A percentile compares a stretch with the other conserved stretches of the same genome.
phyloP scores from a whole-genome alignment of 2,329 filamentous ascomycete genomes.

The Fonsecaea monophora region DNA sequence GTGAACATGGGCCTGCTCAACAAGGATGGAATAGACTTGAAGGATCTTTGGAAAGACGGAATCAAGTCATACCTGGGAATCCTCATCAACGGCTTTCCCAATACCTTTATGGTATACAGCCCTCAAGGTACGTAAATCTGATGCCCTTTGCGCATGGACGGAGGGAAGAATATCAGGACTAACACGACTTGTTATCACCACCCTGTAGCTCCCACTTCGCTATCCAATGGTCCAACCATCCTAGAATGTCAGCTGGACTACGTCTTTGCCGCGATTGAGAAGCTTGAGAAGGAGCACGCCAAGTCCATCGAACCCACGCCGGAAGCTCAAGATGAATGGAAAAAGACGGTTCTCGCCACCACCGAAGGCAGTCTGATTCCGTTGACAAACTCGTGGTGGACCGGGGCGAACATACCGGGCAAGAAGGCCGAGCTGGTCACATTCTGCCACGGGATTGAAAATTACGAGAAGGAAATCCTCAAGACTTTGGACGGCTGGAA shows the following conservation, averaged over 20 bases:
- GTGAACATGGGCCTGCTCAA: no score
- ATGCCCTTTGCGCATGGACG: background rate
- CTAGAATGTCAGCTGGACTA: slow-evolving; percentile 56
- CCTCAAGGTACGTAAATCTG: slow-evolving; percentile 50
- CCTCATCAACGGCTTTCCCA: slow-evolving; percentile 51
- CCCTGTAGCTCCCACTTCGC: slow-evolving; percentile 53
- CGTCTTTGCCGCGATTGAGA: no score
- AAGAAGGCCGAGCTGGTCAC: no score
- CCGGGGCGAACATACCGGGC: background rate
- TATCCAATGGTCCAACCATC: slow-evolving; percentile 62
- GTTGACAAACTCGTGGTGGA: slow-evolving; percentile 1
- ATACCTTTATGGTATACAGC: slow-evolving; percentile 61
- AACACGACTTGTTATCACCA: background rate
- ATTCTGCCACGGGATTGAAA: no score
- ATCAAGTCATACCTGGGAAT: slow-evolving; percentile 51
- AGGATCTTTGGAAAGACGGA: slow-evolving; percentile 32
- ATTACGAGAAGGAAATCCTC: no score
- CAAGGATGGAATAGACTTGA: background rate
- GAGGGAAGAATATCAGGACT: background rate
- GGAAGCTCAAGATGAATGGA: background rate
- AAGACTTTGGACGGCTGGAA: no score
- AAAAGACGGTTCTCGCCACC: background rate
- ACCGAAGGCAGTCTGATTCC: background rate
- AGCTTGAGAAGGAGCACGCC: slow-evolving; percentile 43
- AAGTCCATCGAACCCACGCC: background rate